Evolutionary conservation across 768 basidiomycete species (phyloP).

Genomic region (Agaricus sinodeliciosus): DNA sequence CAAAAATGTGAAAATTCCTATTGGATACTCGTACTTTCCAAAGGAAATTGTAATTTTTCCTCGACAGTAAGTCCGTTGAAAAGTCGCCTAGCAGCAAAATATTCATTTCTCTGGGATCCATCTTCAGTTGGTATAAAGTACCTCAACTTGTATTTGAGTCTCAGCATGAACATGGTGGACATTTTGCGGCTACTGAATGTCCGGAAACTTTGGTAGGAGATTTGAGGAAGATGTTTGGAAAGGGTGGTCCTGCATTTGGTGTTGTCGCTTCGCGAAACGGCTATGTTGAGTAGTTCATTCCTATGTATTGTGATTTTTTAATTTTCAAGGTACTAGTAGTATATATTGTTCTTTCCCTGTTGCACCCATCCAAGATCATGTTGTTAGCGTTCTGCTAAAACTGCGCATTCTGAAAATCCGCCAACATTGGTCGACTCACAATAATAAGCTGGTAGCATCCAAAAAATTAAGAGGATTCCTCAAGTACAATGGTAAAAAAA

Average conservation of each 20-base stretch:
- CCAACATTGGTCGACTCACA: no score
- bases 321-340: no score
- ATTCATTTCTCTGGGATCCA: neutral
- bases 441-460: no score
- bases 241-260: slow-evolving; percentile 40
- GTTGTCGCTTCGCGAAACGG: slow-evolving; percentile 40
- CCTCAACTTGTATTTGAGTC: slow-evolving; percentile 39
- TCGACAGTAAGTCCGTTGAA: slow-evolving; percentile 19
- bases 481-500: no score
- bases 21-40: slow-evolving; percentile 49
- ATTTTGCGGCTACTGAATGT: slow-evolving; percentile 50
- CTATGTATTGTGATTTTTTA: neutral
- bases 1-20: slow-evolving; percentile 27
- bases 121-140: slow-evolving; percentile 34
- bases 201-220: slow-evolving; percentile 43
- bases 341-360: no score
- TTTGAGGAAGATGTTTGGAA: slow-evolving; percentile 50
- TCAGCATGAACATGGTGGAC: slow-evolving; percentile 46
- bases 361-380: no score
- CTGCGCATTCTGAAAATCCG: no score
- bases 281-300: slow-evolving; percentile 11
- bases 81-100: neutral
- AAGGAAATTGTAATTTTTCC: slow-evolving; percentile 32
- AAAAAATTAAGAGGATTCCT: no score
- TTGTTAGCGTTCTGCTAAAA: no score